Evolutionary conservation across 2,329 filamentous ascomycete genomes (phyloP).

Genomic region (Cladosporium colombiae): DNA sequence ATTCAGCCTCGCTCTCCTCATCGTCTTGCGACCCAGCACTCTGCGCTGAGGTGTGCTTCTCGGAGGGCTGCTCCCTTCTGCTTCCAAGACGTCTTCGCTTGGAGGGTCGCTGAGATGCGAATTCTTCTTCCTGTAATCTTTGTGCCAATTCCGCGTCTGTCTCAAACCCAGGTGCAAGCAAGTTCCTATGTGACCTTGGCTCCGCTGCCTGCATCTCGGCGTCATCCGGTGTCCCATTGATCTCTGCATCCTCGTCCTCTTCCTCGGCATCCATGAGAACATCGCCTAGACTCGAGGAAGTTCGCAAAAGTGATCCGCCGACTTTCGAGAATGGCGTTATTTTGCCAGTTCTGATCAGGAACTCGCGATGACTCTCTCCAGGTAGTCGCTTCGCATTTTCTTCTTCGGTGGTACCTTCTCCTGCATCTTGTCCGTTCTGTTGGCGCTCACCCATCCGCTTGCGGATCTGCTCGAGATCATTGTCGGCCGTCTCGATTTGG

Average conservation of each 20-base stretch:
- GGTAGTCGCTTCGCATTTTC: conserved; percentile 63
- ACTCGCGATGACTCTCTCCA: conserved; percentile 83
- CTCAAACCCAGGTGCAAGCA: conserved; percentile 52
- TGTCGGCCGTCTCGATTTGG: conserved; percentile 64
- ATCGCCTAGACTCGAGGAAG: conserved; percentile 71
- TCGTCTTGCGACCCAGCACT: conserved; percentile 37
- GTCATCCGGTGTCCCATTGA: conserved; percentile 40
- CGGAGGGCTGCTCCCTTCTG: conserved; percentile 20
- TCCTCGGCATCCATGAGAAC: conserved; percentile 81
- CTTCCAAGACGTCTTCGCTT: conserved; percentile 44
- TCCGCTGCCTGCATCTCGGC: conserved; percentile 28
- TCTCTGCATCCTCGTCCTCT: conserved; percentile 52
- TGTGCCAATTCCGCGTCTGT: conserved; percentile 36
- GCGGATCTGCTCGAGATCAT: conserved; percentile 78
- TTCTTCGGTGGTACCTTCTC: conserved; percentile 42
- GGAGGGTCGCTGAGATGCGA: conserved; percentile 41
- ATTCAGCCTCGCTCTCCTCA: conserved; percentile 38
- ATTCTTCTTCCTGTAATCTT: conserved; percentile 38
- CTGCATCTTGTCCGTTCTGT: conserved; percentile 52
- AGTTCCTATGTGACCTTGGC: conserved; percentile 49
- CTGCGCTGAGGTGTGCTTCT: conserved; percentile 26
- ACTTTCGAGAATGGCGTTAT: conserved; percentile 93
- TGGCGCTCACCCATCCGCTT: conserved; percentile 76
- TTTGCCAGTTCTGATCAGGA: conserved; percentile 91
- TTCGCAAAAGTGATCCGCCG: conserved; percentile 62